Base-by-base conservation (phyloP, 2,329 filamentous ascomycete species). In the Pseudogymnoascus sp. region DNA sequence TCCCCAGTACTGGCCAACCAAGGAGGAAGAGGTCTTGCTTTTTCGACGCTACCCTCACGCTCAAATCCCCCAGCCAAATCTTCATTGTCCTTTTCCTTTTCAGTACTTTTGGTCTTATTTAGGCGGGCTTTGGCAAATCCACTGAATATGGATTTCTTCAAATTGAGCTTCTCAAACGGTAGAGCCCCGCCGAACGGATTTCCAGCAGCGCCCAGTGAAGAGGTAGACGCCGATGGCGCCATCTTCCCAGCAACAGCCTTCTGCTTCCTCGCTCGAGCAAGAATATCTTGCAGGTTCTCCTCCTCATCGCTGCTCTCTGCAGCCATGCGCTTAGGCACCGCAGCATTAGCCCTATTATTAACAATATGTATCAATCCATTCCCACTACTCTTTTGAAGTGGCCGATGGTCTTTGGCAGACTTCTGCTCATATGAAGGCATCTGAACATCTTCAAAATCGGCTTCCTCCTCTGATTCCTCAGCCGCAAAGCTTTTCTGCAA, bases 101-200 rank as follows among this genome's bases (percentile, higher is more conserved):
- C 51, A 13, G 28, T 34, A 19, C n/a, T 19, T 57, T 57, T 57
- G 51, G 28, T 5, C n/a, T 57, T 10, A 1, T 57, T 57, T 11
- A 28, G n/a, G 51, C 28, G n/a, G 10, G 51, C 51, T 28, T 57
- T 57, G n/a, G 51, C 51, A 57, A 13, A 57, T 19, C 51, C 51
- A 57, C 76, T 76, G 65, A 86, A 86, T 1, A 86, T 78, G 1
- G 81, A 83, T 2, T 84, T 87, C 62, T 84, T 87, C 80, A 83
- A 86, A 51, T 89, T 86, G 1, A 96, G 81, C 72, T 92, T 93
- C 69, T 96, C 92, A 71, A 99, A 99, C 0, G 95, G 95, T 4
- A 99, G 76, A 0, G 93, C 92, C 0, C 93, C 93, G 68, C 85
- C 85, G 71, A 96, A 90, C 2, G 85, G 80, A 69, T 86, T 85